Conservation (phyloP, 768 basidiomycete genomes). For the Leccinum variicolor region DNA sequence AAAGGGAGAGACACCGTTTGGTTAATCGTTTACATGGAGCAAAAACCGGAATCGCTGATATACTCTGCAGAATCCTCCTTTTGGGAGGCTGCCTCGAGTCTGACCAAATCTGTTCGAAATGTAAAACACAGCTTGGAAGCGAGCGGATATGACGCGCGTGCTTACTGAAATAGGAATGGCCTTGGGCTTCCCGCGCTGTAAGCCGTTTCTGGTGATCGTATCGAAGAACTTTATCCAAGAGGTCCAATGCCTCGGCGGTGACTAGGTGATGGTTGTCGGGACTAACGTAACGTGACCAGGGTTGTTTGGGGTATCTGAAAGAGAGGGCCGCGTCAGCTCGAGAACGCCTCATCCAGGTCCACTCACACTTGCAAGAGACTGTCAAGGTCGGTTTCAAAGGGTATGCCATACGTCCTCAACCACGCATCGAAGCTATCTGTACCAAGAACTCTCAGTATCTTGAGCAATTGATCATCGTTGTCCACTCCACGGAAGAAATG, state of each 20-base stretch:
- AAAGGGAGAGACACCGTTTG: not conserved
- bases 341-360: not conserved
- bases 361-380: slow-evolving; percentile 48
- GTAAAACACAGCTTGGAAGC: slow-evolving; percentile 10
- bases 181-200: slow-evolving; percentile 64
- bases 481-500: slow-evolving; percentile 75
- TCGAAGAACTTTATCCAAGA: slow-evolving; percentile 61
- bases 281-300: slow-evolving; percentile 63
- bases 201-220: slow-evolving; percentile 70
- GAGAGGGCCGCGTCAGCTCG: not conserved
- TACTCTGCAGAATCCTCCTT: slow-evolving; percentile 40
- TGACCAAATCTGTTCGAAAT: slow-evolving; percentile 41
- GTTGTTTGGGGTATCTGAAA: slow-evolving; percentile 55
- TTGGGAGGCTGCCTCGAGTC: slow-evolving; percentile 43
- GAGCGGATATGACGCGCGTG: slow-evolving; percentile 20
- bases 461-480: slow-evolving; percentile 71
- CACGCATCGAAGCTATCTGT: slow-evolving; percentile 64
- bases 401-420: slow-evolving; percentile 58
- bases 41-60: slow-evolving; percentile 49
- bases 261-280: slow-evolving; percentile 56
- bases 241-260: slow-evolving; percentile 60
- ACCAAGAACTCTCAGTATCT: slow-evolving; percentile 65
- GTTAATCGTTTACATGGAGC: slow-evolving; percentile 32
- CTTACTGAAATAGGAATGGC: slow-evolving; percentile 63
- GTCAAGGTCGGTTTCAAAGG: slow-evolving; percentile 61